These are phyloP conservation scores for Pseudovirgaria hyperparasitica DNA, from an alignment of 2,329 filamentous ascomycete species.

Conservation along the genomic window DNA sequence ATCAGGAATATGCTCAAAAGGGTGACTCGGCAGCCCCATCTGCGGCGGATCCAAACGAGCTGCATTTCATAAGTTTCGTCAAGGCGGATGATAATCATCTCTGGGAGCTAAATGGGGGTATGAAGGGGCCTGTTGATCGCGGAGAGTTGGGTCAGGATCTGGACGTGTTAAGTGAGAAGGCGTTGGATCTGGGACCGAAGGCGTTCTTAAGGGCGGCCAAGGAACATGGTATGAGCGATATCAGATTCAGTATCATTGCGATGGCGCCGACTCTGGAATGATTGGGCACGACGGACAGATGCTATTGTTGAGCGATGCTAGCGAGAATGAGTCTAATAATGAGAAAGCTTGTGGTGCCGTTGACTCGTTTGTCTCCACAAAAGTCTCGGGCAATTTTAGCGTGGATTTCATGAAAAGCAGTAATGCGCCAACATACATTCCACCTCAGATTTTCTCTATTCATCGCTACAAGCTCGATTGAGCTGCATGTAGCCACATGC, in stretches of 20 bases:
- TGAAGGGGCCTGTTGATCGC: constrained; percentile 33
- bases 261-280: constrained; percentile 15
- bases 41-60: constrained; percentile 14
- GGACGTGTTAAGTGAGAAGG: constrained; percentile 31
- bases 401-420: too few species aligned
- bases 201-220: constrained; percentile 23
- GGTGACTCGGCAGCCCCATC: constrained; percentile 28
- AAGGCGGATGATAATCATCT: constrained; percentile 31
- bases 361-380: too few species aligned
- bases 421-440: too few species aligned
- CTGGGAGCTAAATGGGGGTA: constrained; percentile 33
- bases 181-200: constrained; percentile 28
- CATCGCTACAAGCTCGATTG: too few species aligned
- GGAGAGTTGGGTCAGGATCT: constrained; percentile 27
- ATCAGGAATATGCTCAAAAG: constrained; percentile 27
- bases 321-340: too few species aligned
- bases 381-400: too few species aligned
- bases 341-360: too few species aligned
- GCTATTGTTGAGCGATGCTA: too few species aligned
- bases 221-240: constrained; percentile 21
- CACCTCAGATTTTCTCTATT: too few species aligned
- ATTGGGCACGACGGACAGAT: too few species aligned
- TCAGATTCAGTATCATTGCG: constrained; percentile 33
- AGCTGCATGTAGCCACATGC: too few species aligned
- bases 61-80: constrained; percentile 35